Evolutionary conservation across 2,329 filamentous ascomycete genomes (phyloP), one percentile per base, ranked within the genome.

Genomic region (Sarocladium brachiariae): DNA sequence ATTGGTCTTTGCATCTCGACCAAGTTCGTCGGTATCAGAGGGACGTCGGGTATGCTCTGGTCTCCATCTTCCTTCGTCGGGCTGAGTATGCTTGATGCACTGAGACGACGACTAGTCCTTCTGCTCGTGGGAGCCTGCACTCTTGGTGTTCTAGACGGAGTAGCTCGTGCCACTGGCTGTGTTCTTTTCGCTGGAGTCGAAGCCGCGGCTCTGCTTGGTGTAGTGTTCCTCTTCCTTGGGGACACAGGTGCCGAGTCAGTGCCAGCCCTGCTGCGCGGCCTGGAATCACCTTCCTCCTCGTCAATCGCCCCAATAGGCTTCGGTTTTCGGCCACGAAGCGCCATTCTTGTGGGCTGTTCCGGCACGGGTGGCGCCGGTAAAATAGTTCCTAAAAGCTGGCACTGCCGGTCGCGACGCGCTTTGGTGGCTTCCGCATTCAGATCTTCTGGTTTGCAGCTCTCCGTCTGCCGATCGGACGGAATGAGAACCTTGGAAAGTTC

Each of bases 401-500:
- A 77, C 60, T 86, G 81, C 5, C 81, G 78, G 56, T 92, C 88
- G 59, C 78, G 73, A 59, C 85, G 70, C 54, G 75, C 69, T 57
- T 83, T 69, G 50, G 78, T 80, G 19, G 82, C 81, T 61, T 87
- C 83, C 0, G 79, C 79, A 53, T 86, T 85, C 6, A 97, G 75
- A 41, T 96, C 90, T 57, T 95, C 87, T 8, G 84, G 77, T 27
- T 75, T 85, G 66, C 79, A 89, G 67, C 90, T 96, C 49, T 76
- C 76, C 0, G 86, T 90, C 58, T 89, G 81, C 3, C 90, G 80
- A 56, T 86, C 77, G 0, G 73, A 74, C 0, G 92, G 93, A 51
- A 96, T 86, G 19, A 97, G 77, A 4, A 95, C 66, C 62, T 88
- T 90, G 60, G 83, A 87, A 11, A 97, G 71, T 63, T 95, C 90